Evolutionary conservation across 2,329 filamentous ascomycete genomes (phyloP), one percentile per base, ranked within the genome.

Genomic region (Apiospora koreana): DNA sequence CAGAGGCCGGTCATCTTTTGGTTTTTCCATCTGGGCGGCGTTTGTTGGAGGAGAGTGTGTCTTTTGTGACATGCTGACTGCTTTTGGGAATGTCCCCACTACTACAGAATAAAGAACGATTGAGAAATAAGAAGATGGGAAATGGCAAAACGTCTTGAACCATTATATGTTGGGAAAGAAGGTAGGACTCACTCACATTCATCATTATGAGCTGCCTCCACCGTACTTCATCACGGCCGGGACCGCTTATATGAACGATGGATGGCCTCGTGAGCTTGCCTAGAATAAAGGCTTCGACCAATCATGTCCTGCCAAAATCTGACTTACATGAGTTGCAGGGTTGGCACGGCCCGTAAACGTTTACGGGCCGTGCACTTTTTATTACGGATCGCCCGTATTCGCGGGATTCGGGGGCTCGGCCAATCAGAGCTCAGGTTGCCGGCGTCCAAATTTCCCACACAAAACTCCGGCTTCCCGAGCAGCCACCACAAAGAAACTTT

Each of bases 281-380:
- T 50, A 28, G 25, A 25, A 25, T 2, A 18, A 18, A 8, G 10
- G 21, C 16, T 58, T 7, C 35, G 3, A 9, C 54, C 54, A 62
- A 62, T 62, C 54, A 62, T 6, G 21, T 14, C 31, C 1, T 21
- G 31, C 54, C 54, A 62, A 62, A 31, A n/a, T 31, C 31, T 31
- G 21, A 38, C 54, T 62, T 62, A 38, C 54, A 62, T 28, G 2
- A 7, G 9, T 38, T 21, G 31, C 28, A 62, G 31, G 54, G 54
- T n/a, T 62, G 54, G 54, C 54, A 62, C 54, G 54, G 28, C 31
- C 38, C 54, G 54, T 62, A 62, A 62, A 38, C 54, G 31, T 62
- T 62, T 62, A 62, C 54, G 54, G 54, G 54, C 21, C 54, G 54
- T 62, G 54, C 54, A n/a, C 54, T n/a, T 7, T 18, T 14, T 21